Base-by-base conservation (phyloP, 1,139 yeast species). In the Candida sanyaensis region DNA sequence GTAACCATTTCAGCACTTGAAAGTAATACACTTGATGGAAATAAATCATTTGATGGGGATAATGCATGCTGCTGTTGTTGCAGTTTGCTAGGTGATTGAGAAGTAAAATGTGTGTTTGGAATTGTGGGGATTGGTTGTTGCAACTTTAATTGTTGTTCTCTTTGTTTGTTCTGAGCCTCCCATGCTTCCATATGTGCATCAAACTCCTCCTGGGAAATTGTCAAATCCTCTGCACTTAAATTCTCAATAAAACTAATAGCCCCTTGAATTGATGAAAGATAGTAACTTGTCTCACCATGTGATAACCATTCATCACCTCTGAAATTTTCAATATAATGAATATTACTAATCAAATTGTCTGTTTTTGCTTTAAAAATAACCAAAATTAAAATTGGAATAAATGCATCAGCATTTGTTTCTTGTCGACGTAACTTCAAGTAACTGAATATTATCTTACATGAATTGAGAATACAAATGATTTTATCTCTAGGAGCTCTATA, bases 401-500 rank as follows among this genome's bases (percentile, higher is more conserved):
- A 95, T 28, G 89, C 81, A 66, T 95, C 99, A 0, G 99, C 99
- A 55, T 92, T 92, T 2, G 80, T 73, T 58, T 89, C 96, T 50
- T 74, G 73, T 48, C 84, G 86, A 37, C 81, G 79, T 48, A 85
- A 87, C 55, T 91, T 83, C 47, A 95, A 78, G 48, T 89, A 75
- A 13, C 96, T 96, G 72, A 91, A 91, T 7, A 95, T 86, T 12
- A 93, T 92, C 64, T 93, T 93, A 63, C 98, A 92, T 49, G 95
- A 84, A 67, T 95, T 95, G 51, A 95, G 73, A 7, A 93, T 76
- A 63, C 99, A 93, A 42, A 93, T 90, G 53, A 91, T 85, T 62
- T 95, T 95, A 61, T 95, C 99, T 47, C 99, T 75, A 9, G 99
- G 99, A 0, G 98, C 95, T 58, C 96, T 80, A 64, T 87, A 95